phyloP scores from a whole-genome alignment of 2,329 filamentous ascomycete species.

The Ophiocordyceps sinensis region DNA sequence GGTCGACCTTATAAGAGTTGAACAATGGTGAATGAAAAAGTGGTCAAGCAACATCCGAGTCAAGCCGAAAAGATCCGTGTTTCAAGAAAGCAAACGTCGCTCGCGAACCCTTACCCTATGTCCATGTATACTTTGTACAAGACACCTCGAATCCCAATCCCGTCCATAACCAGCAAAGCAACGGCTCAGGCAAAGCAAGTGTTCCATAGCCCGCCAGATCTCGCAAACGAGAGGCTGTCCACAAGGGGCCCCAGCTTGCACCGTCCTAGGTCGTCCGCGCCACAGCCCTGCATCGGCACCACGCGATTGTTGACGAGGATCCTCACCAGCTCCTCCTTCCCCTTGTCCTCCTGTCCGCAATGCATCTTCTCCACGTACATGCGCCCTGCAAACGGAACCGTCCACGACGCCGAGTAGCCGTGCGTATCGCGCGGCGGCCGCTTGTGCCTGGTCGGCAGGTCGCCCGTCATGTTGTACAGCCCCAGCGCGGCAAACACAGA shows the following conservation, averaged over 20 bases:
- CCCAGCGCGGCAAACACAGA: slow-evolving; percentile 64
- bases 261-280: slow-evolving; percentile 52
- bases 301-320: slow-evolving; percentile 77
- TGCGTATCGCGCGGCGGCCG: slow-evolving; percentile 36
- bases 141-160: no score
- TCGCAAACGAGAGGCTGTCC: slow-evolving; percentile 59
- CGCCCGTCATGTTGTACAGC: slow-evolving; percentile 52
- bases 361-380: slow-evolving; percentile 81
- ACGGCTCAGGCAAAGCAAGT: slow-evolving; percentile 28
- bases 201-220: slow-evolving; percentile 57
- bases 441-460: slow-evolving; percentile 35
- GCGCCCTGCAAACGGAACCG: slow-evolving; percentile 67
- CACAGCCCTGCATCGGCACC: slow-evolving; percentile 55
- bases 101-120: no score
- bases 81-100: no score
- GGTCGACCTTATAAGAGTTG: no score
- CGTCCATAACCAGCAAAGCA: no score
- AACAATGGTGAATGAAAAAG: no score
- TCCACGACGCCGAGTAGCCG: slow-evolving; percentile 64
- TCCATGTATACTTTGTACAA: no score
- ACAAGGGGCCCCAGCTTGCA: slow-evolving; percentile 61
- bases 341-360: slow-evolving; percentile 32
- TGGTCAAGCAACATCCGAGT: no score
- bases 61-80: no score
- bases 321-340: slow-evolving; percentile 55